Evolutionary conservation across 495 filamentous ascomycete species (phyloP).

Genomic region (Extremus antarcticus): DNA sequence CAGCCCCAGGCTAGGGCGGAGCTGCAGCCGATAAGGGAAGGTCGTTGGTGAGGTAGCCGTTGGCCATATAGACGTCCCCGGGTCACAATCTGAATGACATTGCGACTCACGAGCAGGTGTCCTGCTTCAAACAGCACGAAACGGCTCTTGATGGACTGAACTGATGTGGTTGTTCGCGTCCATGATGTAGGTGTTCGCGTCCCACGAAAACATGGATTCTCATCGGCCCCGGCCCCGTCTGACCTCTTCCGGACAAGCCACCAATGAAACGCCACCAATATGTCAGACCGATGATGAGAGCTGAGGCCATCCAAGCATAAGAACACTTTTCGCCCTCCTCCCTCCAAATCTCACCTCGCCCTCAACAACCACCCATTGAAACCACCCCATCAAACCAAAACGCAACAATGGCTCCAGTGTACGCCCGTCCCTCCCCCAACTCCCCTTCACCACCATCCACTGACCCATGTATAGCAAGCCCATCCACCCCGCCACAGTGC

Average conservation of each 20-base stretch:
- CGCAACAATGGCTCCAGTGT: background rate
- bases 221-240: too few relatives aligned
- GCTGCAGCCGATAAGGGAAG: background rate
- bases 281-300: background rate
- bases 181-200: too few relatives aligned
- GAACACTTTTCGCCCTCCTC: background rate
- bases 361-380: background rate
- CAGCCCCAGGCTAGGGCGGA: background rate
- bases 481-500: slow-evolving; percentile 27
- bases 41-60: background rate
- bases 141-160: too few relatives aligned
- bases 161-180: too few relatives aligned
- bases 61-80: too few relatives aligned
- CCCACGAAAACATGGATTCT: too few relatives aligned
- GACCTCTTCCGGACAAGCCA: too few relatives aligned
- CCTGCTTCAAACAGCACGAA: too few relatives aligned
- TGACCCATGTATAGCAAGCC: slow-evolving; percentile 19
- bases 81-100: too few relatives aligned
- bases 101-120: too few relatives aligned
- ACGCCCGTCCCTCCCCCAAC: background rate
- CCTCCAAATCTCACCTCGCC: background rate
- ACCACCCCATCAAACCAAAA: background rate
- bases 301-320: background rate
- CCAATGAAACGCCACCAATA: too few relatives aligned
- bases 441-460: background rate